phyloP scores from a whole-genome alignment of 768 basidiomycete species.

The Plicaturopsis crispa region DNA sequence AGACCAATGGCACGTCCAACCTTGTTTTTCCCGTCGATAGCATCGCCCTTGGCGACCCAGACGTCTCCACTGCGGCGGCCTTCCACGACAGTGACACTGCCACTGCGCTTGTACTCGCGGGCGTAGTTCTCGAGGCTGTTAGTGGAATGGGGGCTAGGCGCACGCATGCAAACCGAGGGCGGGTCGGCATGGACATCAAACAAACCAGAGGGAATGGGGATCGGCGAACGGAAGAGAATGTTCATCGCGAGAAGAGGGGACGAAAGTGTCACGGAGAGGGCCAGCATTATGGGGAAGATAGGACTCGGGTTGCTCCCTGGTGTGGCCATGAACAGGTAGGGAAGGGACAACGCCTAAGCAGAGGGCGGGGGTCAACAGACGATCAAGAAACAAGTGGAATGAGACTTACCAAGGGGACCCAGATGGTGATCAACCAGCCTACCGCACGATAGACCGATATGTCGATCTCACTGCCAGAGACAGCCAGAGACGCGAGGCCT shows the following conservation, averaged over 20 bases:
- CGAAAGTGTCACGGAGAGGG: slow-evolving; percentile 59
- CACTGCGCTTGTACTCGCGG: slow-evolving; percentile 53
- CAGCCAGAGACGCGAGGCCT: slow-evolving; percentile 37
- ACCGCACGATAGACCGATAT: slow-evolving; percentile 46
- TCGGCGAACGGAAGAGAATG: slow-evolving; percentile 49
- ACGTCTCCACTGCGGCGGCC: slow-evolving; percentile 67
- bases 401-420: slow-evolving; percentile 63
- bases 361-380: no score
- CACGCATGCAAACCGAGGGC: slow-evolving; percentile 33
- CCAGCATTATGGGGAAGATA: no score
- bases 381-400: no score
- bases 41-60: slow-evolving; percentile 69
- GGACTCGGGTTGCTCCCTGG: no score
- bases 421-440: slow-evolving; percentile 62
- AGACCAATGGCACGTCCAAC: slow-evolving; percentile 56
- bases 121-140: slow-evolving; percentile 7
- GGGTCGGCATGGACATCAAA: slow-evolving; percentile 45
- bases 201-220: slow-evolving; percentile 61
- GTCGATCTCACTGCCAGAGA: slow-evolving; percentile 40
- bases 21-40: slow-evolving; percentile 57
- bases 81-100: slow-evolving; percentile 57
- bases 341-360: slow-evolving; percentile 60
- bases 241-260: slow-evolving; percentile 61
- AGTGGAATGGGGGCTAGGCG: slow-evolving; percentile 33
- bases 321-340: slow-evolving; percentile 49